These are phyloP conservation scores for Metschnikowia gruessii DNA, from an alignment of 805 yeast species.

Conservation along the genomic window DNA sequence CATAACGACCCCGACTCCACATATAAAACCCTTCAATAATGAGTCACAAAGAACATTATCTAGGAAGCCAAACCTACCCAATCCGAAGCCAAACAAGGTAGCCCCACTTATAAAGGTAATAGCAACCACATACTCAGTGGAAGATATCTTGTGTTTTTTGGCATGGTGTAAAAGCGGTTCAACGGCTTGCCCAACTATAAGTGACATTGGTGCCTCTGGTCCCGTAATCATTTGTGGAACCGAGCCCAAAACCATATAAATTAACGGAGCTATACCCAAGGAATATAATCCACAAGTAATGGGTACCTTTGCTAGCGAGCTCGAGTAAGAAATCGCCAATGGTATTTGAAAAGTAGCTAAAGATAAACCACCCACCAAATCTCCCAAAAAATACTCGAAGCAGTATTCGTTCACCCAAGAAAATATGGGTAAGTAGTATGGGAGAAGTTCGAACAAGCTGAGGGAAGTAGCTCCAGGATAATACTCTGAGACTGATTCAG, in stretches of 20 bases:
- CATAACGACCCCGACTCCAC: conserved; percentile 46
- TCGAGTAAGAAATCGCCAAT: conserved; percentile 50
- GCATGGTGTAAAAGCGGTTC: conserved; percentile 41
- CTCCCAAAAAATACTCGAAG: conserved; percentile 45
- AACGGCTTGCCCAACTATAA: conserved; percentile 46
- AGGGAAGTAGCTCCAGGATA: conserved; percentile 12
- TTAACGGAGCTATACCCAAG: conserved; percentile 38
- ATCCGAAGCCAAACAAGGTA: conserved; percentile 27
- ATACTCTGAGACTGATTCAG: conserved; percentile 16
- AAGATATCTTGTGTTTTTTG: conserved; percentile 30
- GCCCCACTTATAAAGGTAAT: conserved; percentile 77
- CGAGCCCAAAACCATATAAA: conserved; percentile 41
- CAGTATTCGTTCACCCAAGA: conserved; percentile 63
- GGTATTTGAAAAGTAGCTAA: conserved; percentile 92
- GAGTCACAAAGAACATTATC: conserved; percentile 42
- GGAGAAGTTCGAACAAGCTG: conserved; percentile 30
- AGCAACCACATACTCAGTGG: conserved; percentile 22
- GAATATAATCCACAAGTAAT: conserved; percentile 40
- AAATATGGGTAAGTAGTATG: conserved; percentile 65
- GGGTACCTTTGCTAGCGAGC: conserved; percentile 43
- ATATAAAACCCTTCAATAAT: conserved; percentile 42
- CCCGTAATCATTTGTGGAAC: conserved; percentile 49
- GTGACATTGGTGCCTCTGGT: conserved; percentile 45
- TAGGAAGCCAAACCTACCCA: conserved; percentile 31
- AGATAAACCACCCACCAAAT: conserved; percentile 79